phyloP scores from a whole-genome alignment of 148 eudicot species.

The Camellia sinensis region DNA sequence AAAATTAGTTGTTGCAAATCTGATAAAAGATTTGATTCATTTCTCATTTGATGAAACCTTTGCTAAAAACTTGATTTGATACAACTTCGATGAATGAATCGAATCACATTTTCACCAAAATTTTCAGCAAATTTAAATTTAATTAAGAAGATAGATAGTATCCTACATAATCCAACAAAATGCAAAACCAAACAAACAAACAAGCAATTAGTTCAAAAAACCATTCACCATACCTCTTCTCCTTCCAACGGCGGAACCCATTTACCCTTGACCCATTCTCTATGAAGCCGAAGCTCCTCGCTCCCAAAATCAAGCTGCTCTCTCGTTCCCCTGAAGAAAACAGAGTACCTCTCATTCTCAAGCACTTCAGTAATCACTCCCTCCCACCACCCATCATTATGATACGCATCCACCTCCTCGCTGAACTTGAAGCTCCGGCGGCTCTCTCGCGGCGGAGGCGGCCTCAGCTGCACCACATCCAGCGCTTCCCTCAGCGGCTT shows the following conservation, averaged over 20 bases:
- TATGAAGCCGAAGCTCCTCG: conserved; percentile 55
- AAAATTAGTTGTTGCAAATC: too few relatives aligned
- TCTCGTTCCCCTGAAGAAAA: conserved; percentile 58
- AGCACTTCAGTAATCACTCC: conserved; percentile 60
- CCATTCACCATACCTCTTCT: conserved; percentile 13
- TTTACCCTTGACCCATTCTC: conserved; percentile 63
- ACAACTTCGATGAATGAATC: too few relatives aligned
- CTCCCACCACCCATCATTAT: conserved; percentile 93
- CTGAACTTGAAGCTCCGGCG: conserved; percentile 36
- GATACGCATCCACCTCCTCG: conserved; percentile 74
- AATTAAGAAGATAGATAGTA: too few relatives aligned
- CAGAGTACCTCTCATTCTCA: conserved; percentile 35
- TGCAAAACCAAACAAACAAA: not conserved
- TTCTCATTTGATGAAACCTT: too few relatives aligned
- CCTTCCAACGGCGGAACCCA: conserved; percentile 73
- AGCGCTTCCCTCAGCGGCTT: conserved; percentile 51
- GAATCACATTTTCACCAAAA: too few relatives aligned
- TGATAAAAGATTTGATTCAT: too few relatives aligned
- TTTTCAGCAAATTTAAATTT: too few relatives aligned
- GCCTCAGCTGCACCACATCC: conserved; percentile 69
- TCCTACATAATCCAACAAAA: not conserved
- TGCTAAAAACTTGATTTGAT: too few relatives aligned
- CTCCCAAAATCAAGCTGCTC: conserved; percentile 53
- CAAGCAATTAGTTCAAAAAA: not conserved
- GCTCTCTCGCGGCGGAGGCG: conserved; percentile 52